Evolutionary conservation across 2,329 filamentous ascomycete genomes (phyloP).

Genomic region (Talaromyces sp.): DNA sequence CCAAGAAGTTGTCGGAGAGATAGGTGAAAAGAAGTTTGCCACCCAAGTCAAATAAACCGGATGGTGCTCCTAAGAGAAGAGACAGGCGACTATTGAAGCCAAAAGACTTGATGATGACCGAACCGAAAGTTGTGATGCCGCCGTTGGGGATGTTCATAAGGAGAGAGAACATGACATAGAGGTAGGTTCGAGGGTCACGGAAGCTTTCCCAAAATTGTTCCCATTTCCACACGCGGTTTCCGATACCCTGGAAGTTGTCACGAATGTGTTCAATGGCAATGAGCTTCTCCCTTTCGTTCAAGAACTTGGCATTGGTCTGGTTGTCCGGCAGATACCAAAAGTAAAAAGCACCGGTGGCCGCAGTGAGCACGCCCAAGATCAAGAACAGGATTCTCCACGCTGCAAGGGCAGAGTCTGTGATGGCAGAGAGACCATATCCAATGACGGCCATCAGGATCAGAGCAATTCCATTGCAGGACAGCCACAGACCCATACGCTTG

Average conservation of each 20-base stretch:
- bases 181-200: constrained; percentile 27
- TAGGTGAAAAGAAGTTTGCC: constrained; percentile 11
- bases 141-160: constrained; percentile 15
- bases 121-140: constrained; percentile 14
- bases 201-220: constrained; percentile 37
- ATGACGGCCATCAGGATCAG: constrained; percentile 64
- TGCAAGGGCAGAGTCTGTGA: constrained; percentile 46
- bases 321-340: constrained; percentile 53
- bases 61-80: constrained; percentile 8
- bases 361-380: constrained; percentile 58
- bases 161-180: constrained; percentile 10
- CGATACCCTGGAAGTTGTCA: constrained; percentile 44
- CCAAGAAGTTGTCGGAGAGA: constrained; percentile 9
- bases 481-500: constrained; percentile 50
- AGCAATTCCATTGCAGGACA: constrained; percentile 64
- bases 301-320: constrained; percentile 47
- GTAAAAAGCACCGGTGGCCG: constrained; percentile 49
- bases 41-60: constrained; percentile 6
- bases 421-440: constrained; percentile 59
- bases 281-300: constrained; percentile 50
- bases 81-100: constrained; percentile 9
- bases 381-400: constrained; percentile 63
- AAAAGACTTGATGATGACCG: constrained; percentile 11
- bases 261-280: constrained; percentile 45
- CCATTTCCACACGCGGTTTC: constrained; percentile 41